Percentiles rank a stretch among this genome's conserved stretches.
phyloP scores from a whole-genome alignment of 768 basidiomycete species.

The Lactarius indigo region DNA sequence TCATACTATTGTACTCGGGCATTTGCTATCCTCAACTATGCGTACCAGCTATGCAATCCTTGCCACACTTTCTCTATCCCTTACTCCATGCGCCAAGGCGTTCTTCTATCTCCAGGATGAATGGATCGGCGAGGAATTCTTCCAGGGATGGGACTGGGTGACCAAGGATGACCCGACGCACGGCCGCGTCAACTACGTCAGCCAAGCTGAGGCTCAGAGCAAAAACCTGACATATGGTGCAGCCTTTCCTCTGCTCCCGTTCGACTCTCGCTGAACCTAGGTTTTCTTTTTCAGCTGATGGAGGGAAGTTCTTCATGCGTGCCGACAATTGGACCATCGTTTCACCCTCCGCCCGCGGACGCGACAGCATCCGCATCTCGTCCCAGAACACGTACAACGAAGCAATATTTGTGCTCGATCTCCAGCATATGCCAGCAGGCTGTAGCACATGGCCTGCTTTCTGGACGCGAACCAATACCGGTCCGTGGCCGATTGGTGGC shows the following conservation, averaged over 20 bases:
- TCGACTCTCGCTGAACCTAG: background rate
- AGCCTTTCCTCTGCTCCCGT: conserved; percentile 11
- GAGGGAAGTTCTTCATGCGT: conserved; percentile 53
- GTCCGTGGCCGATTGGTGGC: conserved; percentile 54
- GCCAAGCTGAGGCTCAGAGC: conserved; percentile 39
- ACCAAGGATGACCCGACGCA: conserved; percentile 55
- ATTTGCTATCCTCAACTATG: conserved; percentile 31
- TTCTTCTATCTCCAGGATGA: conserved; percentile 15
- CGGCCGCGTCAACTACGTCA: conserved; percentile 58
- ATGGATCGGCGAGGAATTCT: conserved; percentile 41
- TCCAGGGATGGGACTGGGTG: conserved; percentile 46
- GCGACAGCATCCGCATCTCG: conserved; percentile 53
- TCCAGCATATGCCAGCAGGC: conserved; percentile 58
- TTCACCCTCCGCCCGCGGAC: conserved; percentile 40
- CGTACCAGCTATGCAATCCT: conserved; percentile 32
- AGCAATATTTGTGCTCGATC: conserved; percentile 46
- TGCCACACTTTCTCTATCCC: conserved; percentile 7
- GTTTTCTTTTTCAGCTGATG: conserved; percentile 32
- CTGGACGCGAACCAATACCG: conserved; percentile 47
- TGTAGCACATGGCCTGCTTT: conserved; percentile 62
- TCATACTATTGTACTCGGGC: conserved; percentile 16
- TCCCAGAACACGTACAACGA: conserved; percentile 46
- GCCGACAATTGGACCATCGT: conserved; percentile 46
- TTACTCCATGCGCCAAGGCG: conserved; percentile 9
- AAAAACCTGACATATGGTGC: conserved; percentile 47